Base-by-base conservation (phyloP, 2,329 filamentous ascomycete species). In the Aspergillus uvarum region DNA sequence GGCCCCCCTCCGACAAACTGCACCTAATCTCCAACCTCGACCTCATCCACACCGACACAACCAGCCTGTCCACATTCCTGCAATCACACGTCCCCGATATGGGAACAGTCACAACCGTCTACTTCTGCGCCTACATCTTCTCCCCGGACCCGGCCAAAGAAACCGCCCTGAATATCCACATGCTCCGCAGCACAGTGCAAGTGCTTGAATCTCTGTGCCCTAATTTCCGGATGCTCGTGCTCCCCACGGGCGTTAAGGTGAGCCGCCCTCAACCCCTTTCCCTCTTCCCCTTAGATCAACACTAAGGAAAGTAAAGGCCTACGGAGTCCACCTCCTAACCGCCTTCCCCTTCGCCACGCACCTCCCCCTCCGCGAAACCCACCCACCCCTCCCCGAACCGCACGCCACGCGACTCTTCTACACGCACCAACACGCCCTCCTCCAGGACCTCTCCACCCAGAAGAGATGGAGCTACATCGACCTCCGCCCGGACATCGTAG, bases 51-150 rank as follows among this genome's bases (percentile, higher is more conserved):
- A 47, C 4, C n/a, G 44, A 47, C 26, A n/a, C 44, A 35, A 1
- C 32, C 32, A 35, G 32, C 32, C 32, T 29, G 32, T 35, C 32
- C 11, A 35, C 11, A 2, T 16, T 35, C 14, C 69, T 19, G 67
- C 73, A 29, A 67, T 67, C 5, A 70, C 69, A 31, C 73, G 71
- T 32, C 68, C 68, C 56, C 69, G 68, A 26, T 70, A 67, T 2
- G 68, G 69, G 2, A 68, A 70, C 47, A 67, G 65, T 16, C 3
- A 60, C 54, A 1, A 26, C 54, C 5, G 31, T 57, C 7, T 59
- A 59, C 29, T 59, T 60, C 38, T 54, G 50, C 32, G 31, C 54
- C 5, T 57, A 60, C 29, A 24, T 59, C 29, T 31, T 51, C 21
- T 21, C 54, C 14, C 6, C 35, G 2, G 21, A 51, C 51, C 31